Base-by-base conservation (phyloP, 169 alveolate species). In the Cryptosporidium ryanae region DNA sequence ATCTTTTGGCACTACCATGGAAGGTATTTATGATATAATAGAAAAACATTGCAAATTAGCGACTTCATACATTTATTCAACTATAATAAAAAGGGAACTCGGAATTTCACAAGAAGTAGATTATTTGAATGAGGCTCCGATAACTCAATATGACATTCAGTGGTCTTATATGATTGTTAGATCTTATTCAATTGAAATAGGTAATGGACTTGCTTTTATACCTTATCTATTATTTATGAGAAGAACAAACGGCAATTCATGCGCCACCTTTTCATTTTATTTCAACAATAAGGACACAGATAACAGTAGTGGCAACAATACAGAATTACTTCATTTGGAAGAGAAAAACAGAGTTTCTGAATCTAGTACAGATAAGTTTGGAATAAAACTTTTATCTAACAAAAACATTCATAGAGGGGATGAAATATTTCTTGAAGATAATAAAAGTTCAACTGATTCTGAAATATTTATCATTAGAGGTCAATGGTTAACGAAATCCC, bases 81-180 rank as follows among this genome's bases (percentile, higher is more conserved):
- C 71, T 21, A 43, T 59, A 43, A 76, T 76, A 18, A 76, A 61
- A 59, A 67, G 87, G 18, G 87, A 76, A 18, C 43, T 76, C 2
- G 87, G 87, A 57, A 59, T 76, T 25, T 48, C 71, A 18, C 71
- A 59, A 25, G 38, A 67, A 31, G 87, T 61, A 18, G 87, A 76
- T 38, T 61, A 76, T 46, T 76, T 61, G 38, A 76, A 61, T 38
- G 71, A 70, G 23, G 71, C 87, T 38, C 87, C 87, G 34, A 76
- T 76, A 43, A 76, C 87, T 27, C 87, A 76, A 46, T 55, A 32
- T 59, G 87, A 76, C 38, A 61, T 76, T 13, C 87, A 76, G 23
- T 76, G 87, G 87, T 67, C 87, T 23, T 76, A 76, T 44, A 76
- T 76, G 87, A 55, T 76, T 17, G 71, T 76, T 6, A 55, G 87